Conservation (phyloP, 1,284 basidiomycete species). For the Calocybe gambosa region DNA sequence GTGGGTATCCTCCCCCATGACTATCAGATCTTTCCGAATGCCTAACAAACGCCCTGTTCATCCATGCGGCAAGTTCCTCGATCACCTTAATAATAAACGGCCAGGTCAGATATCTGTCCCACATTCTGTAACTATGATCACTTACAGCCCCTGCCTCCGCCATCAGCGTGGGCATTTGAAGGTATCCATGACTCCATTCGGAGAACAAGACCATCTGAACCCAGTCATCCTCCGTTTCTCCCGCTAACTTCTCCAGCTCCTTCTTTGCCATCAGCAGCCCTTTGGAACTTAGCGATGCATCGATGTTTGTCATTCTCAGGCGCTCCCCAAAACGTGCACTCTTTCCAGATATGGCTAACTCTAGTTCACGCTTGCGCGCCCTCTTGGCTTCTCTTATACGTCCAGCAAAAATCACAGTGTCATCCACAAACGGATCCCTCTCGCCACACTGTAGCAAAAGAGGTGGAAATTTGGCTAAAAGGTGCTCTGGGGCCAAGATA, state of each 20-base stretch:
- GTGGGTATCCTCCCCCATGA: not conserved
- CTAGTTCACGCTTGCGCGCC: constrained; percentile 65
- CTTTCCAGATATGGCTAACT: constrained; percentile 48
- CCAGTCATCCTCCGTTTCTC: constrained; percentile 89
- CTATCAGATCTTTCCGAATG: constrained; percentile 6
- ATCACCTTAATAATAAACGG: constrained; percentile 43
- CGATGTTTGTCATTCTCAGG: constrained; percentile 40
- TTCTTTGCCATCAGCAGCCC: constrained; percentile 38
- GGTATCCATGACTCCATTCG: constrained; percentile 90
- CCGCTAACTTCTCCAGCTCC: constrained; percentile 53
- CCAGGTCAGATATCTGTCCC: not conserved
- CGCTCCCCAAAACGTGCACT: constrained; percentile 52
- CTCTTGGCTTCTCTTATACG: constrained; percentile 90
- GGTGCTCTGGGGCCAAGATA: constrained; percentile 76
- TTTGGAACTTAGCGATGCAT: constrained; percentile 25
- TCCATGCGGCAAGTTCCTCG: constrained; percentile 90
- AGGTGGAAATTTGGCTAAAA: constrained; percentile 91
- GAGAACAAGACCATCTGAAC: constrained; percentile 88
- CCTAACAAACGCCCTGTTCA: constrained; percentile 64
- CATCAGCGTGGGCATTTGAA: constrained; percentile 91
- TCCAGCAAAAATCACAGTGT: constrained; percentile 92
- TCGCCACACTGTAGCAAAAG: constrained; percentile 91
- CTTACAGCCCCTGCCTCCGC: constrained; percentile 67
- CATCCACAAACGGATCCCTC: constrained; percentile 95
- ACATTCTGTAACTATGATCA: not conserved